Evolutionary conservation across 139 green algal genomes (phyloP).

Genomic region (Spirogloea muscicola): DNA sequence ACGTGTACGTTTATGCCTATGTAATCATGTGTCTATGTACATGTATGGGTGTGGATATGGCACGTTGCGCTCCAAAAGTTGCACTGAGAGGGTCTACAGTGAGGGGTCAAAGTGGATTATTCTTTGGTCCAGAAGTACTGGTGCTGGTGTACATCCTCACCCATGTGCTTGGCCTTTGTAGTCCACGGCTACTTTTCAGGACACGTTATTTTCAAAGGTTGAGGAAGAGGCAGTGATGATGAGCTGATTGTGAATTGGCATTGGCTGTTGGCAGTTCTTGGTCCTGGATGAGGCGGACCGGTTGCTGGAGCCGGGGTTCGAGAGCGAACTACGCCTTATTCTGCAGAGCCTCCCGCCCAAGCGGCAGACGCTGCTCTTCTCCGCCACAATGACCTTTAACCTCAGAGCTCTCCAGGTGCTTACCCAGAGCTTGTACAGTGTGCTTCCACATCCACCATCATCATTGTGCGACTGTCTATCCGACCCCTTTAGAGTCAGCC

Average conservation of each 20-base stretch:
- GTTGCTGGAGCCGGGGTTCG: constrained; percentile 83
- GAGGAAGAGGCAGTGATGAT: neutral
- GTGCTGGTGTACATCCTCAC: neutral
- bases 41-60: neutral
- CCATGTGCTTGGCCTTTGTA: neutral
- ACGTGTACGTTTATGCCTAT: neutral
- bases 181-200: neutral
- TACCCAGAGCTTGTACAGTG: too few relatives aligned
- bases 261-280: constrained; percentile 63
- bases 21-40: neutral
- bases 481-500: too few relatives aligned
- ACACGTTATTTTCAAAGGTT: neutral
- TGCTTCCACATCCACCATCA: neutral
- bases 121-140: neutral
- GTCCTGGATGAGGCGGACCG: constrained; percentile 95
- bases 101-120: neutral
- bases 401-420: constrained; percentile 19
- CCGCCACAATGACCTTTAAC: constrained; percentile 81
- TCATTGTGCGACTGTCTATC: neutral
- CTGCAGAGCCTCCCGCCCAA: constrained; percentile 37
- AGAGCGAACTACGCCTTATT: constrained; percentile 60
- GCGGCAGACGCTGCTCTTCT: constrained; percentile 92
- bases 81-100: too few relatives aligned
- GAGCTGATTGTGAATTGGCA: neutral
- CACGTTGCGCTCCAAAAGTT: too few relatives aligned